Conservation (phyloP, 495 filamentous ascomycete species). For the Xylaria acuta region DNA sequence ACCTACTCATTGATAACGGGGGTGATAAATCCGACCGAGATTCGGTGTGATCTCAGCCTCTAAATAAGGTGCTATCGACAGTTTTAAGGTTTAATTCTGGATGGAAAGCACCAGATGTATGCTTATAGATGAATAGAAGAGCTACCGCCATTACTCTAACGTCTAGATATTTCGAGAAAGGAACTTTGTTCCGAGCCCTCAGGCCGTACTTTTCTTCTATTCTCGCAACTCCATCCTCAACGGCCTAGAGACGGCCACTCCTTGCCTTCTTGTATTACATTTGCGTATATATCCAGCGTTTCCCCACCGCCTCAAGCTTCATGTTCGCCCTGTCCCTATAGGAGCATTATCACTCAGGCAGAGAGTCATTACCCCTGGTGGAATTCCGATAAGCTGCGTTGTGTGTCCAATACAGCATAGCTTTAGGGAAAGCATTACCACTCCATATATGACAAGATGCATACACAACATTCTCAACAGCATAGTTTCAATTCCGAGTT, state of each 20-base stretch:
- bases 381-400: not conserved
- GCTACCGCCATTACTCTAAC: not conserved
- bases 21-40: not conserved
- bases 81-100: not conserved
- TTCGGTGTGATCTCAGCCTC: not conserved
- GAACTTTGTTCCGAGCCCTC: not conserved
- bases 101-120: not conserved
- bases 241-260: not conserved
- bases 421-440: not conserved
- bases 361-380: not conserved
- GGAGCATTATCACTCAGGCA: not conserved
- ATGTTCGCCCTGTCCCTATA: not conserved
- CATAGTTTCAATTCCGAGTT: not conserved
- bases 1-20: not conserved
- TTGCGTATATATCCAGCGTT: too few species aligned
- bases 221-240: not conserved
- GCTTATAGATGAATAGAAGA: too few species aligned
- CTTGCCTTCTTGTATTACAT: not conserved
- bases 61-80: not conserved
- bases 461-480: not conserved
- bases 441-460: not conserved
- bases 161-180: not conserved
- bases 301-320: not conserved
- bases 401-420: not conserved
- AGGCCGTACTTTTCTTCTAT: not conserved